These are phyloP conservation scores for Tilletia caries DNA, from an alignment of 1,284 basidiomycete species.

Conservation along the genomic window DNA sequence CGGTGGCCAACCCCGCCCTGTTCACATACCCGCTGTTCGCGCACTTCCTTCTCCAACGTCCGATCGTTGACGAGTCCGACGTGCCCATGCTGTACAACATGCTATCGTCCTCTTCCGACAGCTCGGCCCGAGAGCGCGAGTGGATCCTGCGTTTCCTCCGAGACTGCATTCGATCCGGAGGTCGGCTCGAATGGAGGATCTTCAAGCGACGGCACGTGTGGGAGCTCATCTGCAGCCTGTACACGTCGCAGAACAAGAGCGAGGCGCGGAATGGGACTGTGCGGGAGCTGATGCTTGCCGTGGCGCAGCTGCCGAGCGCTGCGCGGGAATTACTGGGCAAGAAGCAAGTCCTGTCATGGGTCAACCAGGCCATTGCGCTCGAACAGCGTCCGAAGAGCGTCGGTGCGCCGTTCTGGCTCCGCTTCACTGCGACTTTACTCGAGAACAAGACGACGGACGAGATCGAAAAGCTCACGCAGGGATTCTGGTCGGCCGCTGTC, in stretches of 20 bases:
- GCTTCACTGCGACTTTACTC: background rate
- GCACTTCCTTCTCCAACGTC: conserved; percentile 77
- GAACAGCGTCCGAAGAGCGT: background rate
- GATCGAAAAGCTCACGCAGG: conserved; percentile 1
- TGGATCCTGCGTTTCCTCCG: conserved; percentile 84
- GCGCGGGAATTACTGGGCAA: background rate
- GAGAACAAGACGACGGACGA: background rate
- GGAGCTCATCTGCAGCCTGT: conserved; percentile 78
- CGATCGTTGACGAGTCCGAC: conserved; percentile 69
- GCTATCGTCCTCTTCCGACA: conserved; percentile 71
- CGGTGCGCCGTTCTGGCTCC: conserved; percentile 1
- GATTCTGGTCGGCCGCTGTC: background rate
- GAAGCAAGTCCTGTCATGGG: conserved; percentile 5
- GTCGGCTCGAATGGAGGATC: conserved; percentile 72
- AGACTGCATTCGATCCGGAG: conserved; percentile 68
- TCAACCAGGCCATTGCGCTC: conserved; percentile 11
- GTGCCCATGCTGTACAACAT: conserved; percentile 80
- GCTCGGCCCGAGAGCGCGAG: conserved; percentile 71
- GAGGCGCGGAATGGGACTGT: background rate
- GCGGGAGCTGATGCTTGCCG: conserved; percentile 9
- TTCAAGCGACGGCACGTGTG: conserved; percentile 78
- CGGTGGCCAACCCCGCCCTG: conserved; percentile 72
- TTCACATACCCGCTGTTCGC: conserved; percentile 76
- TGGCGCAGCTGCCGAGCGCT: background rate
- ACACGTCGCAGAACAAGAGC: conserved; percentile 50